Evolutionary conservation across 73 alveolate species (phyloP).

Genomic region (Uronychia binucleata): DNA sequence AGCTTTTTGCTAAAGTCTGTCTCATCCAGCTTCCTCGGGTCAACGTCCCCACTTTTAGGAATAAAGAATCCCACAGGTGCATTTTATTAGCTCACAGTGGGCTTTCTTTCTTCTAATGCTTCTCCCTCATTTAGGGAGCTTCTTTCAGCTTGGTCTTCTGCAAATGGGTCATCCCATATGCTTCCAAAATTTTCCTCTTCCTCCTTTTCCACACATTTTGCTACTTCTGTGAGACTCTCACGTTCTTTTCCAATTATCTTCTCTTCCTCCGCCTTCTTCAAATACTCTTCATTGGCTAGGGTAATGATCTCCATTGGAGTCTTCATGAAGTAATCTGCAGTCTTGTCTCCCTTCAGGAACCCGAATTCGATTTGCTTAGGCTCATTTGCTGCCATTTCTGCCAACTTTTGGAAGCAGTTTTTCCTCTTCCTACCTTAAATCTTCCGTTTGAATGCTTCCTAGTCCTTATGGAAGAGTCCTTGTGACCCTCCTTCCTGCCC

Average conservation of each 20-base stretch:
- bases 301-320: not conserved
- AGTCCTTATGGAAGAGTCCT: not conserved
- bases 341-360: not conserved
- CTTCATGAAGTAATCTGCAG: not conserved
- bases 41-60: too few relatives aligned
- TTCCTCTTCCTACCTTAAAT: not conserved
- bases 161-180: not conserved
- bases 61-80: too few relatives aligned
- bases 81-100: too few relatives aligned
- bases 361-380: not conserved
- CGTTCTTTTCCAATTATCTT: not conserved
- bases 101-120: too few relatives aligned
- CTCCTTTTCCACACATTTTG: conserved; percentile 4
- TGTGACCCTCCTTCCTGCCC: not conserved
- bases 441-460: too few relatives aligned
- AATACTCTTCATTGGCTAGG: not conserved
- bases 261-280: not conserved
- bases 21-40: too few relatives aligned
- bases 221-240: not conserved
- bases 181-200: not conserved
- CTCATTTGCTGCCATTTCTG: not conserved
- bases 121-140: too few relatives aligned
- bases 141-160: not conserved
- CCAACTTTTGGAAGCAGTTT: not conserved
- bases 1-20: too few relatives aligned